Conservation (phyloP, 1,284 basidiomycete genomes). For the Entoloma clypeatum region DNA sequence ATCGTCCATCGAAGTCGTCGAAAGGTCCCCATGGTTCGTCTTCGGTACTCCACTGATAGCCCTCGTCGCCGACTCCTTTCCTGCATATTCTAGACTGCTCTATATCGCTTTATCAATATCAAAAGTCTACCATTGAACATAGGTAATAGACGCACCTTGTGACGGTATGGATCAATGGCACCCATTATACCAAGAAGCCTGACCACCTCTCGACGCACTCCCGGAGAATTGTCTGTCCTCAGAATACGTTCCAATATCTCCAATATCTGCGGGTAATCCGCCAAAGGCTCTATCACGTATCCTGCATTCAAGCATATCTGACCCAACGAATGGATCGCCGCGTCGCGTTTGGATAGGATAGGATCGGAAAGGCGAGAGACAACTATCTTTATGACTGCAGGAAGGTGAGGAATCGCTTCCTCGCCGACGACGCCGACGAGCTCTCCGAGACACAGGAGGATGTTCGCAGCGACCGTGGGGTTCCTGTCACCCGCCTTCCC, state of each 20-base stretch:
- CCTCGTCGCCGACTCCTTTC: slow-evolving; percentile 64
- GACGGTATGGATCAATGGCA: slow-evolving; percentile 95
- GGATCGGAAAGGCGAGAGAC: slow-evolving; percentile 87
- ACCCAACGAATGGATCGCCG: slow-evolving; percentile 90
- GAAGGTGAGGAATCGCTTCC: slow-evolving; percentile 81
- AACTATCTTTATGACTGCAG: slow-evolving; percentile 87
- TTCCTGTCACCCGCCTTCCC: slow-evolving; percentile 85
- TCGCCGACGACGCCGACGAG: slow-evolving; percentile 92
- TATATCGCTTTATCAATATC: slow-evolving; percentile 25
- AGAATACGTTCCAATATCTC: slow-evolving; percentile 85
- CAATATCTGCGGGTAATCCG: slow-evolving; percentile 91
- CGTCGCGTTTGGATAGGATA: slow-evolving; percentile 84
- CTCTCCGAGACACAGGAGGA: slow-evolving; percentile 94
- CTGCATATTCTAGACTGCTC: slow-evolving; percentile 77
- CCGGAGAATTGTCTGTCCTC: slow-evolving; percentile 75
- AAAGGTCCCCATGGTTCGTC: slow-evolving; percentile 42
- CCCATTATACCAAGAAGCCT: slow-evolving; percentile 96
- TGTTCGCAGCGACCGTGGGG: slow-evolving; percentile 87
- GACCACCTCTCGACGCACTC: slow-evolving; percentile 86
- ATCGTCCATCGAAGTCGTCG: slow-evolving; percentile 85
- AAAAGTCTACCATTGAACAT: not conserved
- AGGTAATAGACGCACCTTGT: slow-evolving; percentile 57
- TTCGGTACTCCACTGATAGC: slow-evolving; percentile 58
- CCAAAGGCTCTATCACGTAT: slow-evolving; percentile 88
- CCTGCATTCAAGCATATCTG: slow-evolving; percentile 97